phyloP scores from a whole-genome alignment of 164 flowering plant genomes.

The Vitis cinerea region DNA sequence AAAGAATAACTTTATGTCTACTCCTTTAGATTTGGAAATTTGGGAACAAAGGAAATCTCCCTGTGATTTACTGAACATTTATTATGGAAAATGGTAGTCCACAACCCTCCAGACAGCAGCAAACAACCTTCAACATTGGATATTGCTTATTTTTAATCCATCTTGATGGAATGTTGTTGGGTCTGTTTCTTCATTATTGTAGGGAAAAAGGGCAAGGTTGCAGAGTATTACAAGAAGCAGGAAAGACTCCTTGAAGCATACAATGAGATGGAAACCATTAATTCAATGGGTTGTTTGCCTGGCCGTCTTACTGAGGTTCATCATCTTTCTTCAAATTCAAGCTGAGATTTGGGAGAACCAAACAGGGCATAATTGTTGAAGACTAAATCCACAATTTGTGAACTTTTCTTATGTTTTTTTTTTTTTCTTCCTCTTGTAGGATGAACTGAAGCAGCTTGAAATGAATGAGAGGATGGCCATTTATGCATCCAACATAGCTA shows the following conservation, averaged over 20 bases:
- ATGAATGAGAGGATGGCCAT: conserved; percentile 63
- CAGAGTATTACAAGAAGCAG: conserved; percentile 80
- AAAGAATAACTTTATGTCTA: too few species aligned
- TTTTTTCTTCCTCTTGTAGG: conserved; percentile 39
- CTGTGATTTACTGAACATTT: too few species aligned
- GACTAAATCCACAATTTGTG: not conserved
- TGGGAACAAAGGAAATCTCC: too few species aligned
- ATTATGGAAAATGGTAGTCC: too few species aligned
- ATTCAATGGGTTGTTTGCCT: conserved; percentile 50
- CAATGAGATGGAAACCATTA: conserved; percentile 73
- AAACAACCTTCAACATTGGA: too few species aligned
- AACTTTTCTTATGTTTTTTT: not conserved
- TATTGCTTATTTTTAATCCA: too few species aligned
- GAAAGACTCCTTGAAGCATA: conserved; percentile 77
- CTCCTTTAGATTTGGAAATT: too few species aligned
- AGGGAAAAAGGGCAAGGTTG: conserved; percentile 61
- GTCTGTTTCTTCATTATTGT: not conserved
- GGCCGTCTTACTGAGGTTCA: conserved; percentile 66
- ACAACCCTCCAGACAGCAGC: too few species aligned
- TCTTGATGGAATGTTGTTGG: too few species aligned
- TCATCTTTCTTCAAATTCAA: not conserved
- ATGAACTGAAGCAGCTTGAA: conserved; percentile 65
- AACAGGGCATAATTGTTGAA: not conserved
- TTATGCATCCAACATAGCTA: conserved; percentile 55
- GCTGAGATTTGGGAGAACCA: too few species aligned